Percentiles rank a stretch among this genome's conserved stretches.
phyloP scores from a whole-genome alignment of 345 rosid species.

The Erysimum cheiranthoides region DNA sequence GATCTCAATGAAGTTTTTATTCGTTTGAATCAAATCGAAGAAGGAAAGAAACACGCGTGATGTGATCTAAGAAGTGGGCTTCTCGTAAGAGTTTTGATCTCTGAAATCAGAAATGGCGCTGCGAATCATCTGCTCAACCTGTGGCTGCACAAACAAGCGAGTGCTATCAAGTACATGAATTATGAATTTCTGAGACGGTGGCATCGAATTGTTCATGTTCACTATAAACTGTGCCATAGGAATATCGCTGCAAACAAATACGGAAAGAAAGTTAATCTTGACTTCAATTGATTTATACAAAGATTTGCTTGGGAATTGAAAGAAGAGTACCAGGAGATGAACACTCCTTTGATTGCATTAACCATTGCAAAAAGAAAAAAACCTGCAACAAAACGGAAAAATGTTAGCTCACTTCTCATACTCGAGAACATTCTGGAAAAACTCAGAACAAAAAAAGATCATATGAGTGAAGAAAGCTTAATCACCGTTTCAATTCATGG shows the following conservation, averaged over 20 bases:
- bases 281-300: no score
- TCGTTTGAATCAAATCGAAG: neutral
- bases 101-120: conserved; percentile 78
- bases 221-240: conserved; percentile 89
- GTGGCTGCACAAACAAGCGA: conserved; percentile 81
- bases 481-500: neutral
- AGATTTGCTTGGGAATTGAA: neutral
- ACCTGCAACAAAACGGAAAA: neutral
- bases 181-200: conserved; percentile 82
- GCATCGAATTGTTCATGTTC: conserved; percentile 67
- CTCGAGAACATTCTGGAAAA: neutral
- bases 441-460: conserved; percentile 9
- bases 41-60: neutral
- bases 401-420: neutral
- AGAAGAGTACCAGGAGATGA: conserved; percentile 65
- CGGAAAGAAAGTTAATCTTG: neutral
- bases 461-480: conserved; percentile 20
- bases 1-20: neutral
- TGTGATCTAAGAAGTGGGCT: conserved; percentile 58
- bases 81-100: conserved; percentile 87
- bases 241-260: conserved; percentile 60
- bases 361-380: conserved; percentile 52
- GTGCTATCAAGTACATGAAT: conserved; percentile 73
- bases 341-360: conserved; percentile 83
- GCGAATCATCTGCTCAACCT: conserved; percentile 70